Evolutionary conservation across 306 rosid species (phyloP), one percentile per base, ranked within the genome.

Genomic region (Dryas alaskensis): DNA sequence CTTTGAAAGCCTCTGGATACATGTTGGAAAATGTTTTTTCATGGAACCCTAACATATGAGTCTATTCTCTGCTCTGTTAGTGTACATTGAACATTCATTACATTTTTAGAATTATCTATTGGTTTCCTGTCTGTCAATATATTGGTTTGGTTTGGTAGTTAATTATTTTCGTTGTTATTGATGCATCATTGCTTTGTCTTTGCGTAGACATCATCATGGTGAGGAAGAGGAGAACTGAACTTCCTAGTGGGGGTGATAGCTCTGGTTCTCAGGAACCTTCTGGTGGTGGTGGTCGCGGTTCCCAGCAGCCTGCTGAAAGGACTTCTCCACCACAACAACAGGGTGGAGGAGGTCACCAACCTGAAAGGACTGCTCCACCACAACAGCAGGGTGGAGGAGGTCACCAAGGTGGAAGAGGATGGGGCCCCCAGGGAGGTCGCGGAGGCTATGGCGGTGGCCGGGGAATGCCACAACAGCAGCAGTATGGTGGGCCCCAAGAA

Each of bases 141-240:
- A n/a, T 39, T 9, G 62, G 7, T 53, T 53, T 48, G 25, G 45
- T 65, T 44, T 14, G 7, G 43, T 2, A 7, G 11, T 8, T 27
- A 55, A 5, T n/a, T 2, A 1, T 37, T 10, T 40, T 52, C 2
- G 31, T 39, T 62, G 7, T 4, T 62, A 60, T 40, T 62, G 67
- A 62, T 40, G 49, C 12, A 16, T 14, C 40, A 5, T 4, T 62
- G 48, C 5, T 40, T 54, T 62, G 12, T 40, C 14, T 43, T 44
- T 59, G 67, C 61, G 67, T 61, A 86, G 96, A 71, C 10, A 71
- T 76, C 70, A 50, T 73, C 49, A 95, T 95, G 98, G 90, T 78
- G 45, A 92, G 89, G 73, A 95, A 95, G 87, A 90, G 50, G 79
- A 85, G 91, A 81, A 80, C 96, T 10, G 99, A 92, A 58, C 73